Evolutionary conservation across 2,329 filamentous ascomycete genomes (phyloP), one percentile per base, ranked within the genome.

Genomic region (Drechslerella stenobrocha): DNA sequence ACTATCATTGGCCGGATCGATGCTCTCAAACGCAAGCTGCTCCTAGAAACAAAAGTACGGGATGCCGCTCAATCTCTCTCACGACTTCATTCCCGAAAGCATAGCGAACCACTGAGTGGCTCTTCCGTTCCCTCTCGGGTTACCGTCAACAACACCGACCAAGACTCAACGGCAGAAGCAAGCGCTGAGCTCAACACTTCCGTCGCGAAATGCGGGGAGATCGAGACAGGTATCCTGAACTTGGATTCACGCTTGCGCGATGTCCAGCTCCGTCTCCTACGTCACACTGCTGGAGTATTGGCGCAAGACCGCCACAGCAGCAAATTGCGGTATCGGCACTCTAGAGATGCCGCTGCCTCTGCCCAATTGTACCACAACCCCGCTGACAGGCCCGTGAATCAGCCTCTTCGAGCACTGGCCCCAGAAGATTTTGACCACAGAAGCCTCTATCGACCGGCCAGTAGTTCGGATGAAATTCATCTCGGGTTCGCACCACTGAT

Each of bases 281-380:
- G 92, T 75, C 93, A 98, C 75, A 97, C 92, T 0, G 91, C 93
- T 11, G 92, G 89, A 44, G 89, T 98, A 35, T 79, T 98, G 55
- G 90, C 96, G 75, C 83, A 95, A 76, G 95, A 91, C 6, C 91
- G 97, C 77, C 87, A 87, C 72, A 84, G 28, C 24, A 56, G 55
- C 15, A 60, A 44, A 22, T 28, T 46, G 11, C 55, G 63, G 2
- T 44, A 45, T 30, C 47, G 52, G 28, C 18, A 28, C 4, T 42
- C 44, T 13, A 45, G 35, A 23, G 53, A 18, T 18, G 35, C 34
- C 5, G 15, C 32, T 3, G 9, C 35, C 23, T 26, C 46, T 44
- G 23, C 37, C 1, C 15, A 28, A 9, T 40, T 50, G 9, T 26
- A 46, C 23, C 53, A 52, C 5, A 32, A 26, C 4, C 24, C 24